Evolutionary conservation across 495 filamentous ascomycete genomes (phyloP).

Genomic region (Aspergillus affinis): DNA sequence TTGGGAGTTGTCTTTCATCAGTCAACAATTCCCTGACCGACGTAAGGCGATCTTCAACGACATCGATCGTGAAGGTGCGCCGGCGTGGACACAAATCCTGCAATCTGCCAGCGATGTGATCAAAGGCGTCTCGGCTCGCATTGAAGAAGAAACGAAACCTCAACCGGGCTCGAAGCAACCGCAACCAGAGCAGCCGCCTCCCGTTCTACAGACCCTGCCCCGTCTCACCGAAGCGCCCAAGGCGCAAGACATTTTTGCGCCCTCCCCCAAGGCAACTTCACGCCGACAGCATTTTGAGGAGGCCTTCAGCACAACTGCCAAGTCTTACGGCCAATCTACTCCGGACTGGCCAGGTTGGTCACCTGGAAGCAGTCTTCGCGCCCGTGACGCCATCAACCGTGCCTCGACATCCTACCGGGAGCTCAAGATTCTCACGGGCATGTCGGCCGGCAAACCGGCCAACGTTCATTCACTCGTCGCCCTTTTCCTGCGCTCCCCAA

Average conservation of each 20-base stretch:
- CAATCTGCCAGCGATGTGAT: conserved; percentile 65
- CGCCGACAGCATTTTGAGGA: conserved; percentile 51
- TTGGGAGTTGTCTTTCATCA: conserved; percentile 84
- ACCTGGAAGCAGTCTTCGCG: conserved; percentile 41
- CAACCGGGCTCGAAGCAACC: conserved; percentile 31
- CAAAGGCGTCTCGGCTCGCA: conserved; percentile 60
- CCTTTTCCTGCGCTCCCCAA: conserved; percentile 43
- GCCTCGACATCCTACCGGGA: conserved; percentile 40
- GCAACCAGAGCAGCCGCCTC: conserved; percentile 30
- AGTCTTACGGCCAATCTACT: conserved; percentile 57
- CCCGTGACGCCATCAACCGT: conserved; percentile 41
- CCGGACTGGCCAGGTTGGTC: conserved; percentile 39
- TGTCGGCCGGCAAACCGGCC: conserved; percentile 34
- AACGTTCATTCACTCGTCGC: conserved; percentile 38
- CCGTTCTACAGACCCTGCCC: conserved; percentile 47
- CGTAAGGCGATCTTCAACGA: conserved; percentile 85
- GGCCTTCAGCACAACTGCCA: conserved; percentile 53
- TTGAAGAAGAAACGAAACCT: conserved; percentile 58
- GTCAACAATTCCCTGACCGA: conserved; percentile 66
- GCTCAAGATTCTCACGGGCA: conserved; percentile 39
- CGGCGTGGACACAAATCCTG: conserved; percentile 79
- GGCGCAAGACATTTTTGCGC: conserved; percentile 58
- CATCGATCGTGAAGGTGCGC: conserved; percentile 75
- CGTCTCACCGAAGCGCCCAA: conserved; percentile 53
- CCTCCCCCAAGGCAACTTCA: conserved; percentile 46